A percentile compares a stretch with the other conserved stretches of the same genome.
Evolutionary conservation across 495 filamentous ascomycete species (phyloP).

Genomic region (Hypomontagnella monticulosa): DNA sequence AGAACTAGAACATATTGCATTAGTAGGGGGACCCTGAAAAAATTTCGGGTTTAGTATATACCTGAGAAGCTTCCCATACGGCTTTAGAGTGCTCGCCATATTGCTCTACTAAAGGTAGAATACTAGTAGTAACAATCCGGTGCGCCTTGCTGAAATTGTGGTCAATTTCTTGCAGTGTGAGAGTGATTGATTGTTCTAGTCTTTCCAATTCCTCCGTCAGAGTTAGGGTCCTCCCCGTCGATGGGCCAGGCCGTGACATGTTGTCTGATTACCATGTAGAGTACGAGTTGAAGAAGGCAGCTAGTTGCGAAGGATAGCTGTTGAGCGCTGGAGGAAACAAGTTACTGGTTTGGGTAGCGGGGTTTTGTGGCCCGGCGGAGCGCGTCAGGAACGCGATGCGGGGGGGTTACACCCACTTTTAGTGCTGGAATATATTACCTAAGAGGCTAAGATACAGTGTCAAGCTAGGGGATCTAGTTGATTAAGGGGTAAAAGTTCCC

Average conservation of each 20-base stretch:
- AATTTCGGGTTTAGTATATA: conserved; percentile 44
- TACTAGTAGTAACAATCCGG: conserved; percentile 92
- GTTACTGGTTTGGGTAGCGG: conserved; percentile 35
- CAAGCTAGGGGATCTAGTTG: neutral
- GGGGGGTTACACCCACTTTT: conserved; percentile 1
- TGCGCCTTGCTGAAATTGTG: conserved; percentile 97
- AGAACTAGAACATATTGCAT: conserved; percentile 72
- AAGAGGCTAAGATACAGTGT: conserved; percentile 14
- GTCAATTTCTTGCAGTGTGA: conserved; percentile 98
- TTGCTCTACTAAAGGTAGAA: conserved; percentile 93
- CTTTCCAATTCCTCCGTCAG: conserved; percentile 96
- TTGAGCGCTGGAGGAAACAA: conserved; percentile 30
- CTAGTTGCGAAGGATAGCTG: neutral
- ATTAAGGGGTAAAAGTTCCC: conserved; percentile 2
- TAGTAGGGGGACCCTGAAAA: conserved; percentile 6
- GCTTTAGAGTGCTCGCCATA: conserved; percentile 93
- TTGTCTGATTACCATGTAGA: conserved; percentile 26
- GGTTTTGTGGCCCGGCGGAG: neutral
- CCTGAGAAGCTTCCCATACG: conserved; percentile 98
- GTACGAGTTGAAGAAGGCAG: conserved; percentile 11
- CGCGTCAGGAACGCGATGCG: conserved; percentile 34
- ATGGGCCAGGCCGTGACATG: conserved; percentile 57
- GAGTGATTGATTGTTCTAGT: conserved; percentile 93
- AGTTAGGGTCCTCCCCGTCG: conserved; percentile 72
- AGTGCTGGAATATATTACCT: neutral